Evolutionary conservation across 139 green algal genomes (phyloP).

Genomic region (Chlamydomonas schloesseri): DNA sequence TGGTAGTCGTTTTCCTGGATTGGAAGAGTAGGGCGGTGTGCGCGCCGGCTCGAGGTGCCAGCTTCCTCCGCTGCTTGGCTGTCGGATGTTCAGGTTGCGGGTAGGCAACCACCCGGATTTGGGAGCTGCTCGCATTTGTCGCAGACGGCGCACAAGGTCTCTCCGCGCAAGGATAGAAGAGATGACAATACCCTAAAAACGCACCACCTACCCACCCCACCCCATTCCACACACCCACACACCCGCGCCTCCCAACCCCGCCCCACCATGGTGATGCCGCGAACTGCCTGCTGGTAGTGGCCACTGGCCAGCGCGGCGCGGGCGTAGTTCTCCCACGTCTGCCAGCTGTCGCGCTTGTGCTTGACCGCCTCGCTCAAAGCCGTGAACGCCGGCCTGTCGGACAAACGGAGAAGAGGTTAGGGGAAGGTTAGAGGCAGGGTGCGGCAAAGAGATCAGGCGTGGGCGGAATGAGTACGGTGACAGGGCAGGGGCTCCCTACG

Average conservation of each 20-base stretch:
- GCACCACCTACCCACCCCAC: neutral
- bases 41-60: too few species aligned
- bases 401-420: too few species aligned
- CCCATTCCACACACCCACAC: neutral
- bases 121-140: too few species aligned
- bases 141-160: too few species aligned
- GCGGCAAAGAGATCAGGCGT: neutral
- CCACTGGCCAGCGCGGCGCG: constrained; percentile 60
- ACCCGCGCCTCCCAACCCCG: too few species aligned
- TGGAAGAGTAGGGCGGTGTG: neutral
- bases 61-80: too few species aligned
- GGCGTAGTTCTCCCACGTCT: constrained; percentile 94
- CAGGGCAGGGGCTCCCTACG: too few species aligned
- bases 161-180: too few species aligned
- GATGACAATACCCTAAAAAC: too few species aligned
- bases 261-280: constrained; percentile 62
- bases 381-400: constrained; percentile 54
- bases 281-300: constrained; percentile 50
- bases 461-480: too few species aligned
- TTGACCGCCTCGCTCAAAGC: constrained; percentile 75
- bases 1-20: too few species aligned
- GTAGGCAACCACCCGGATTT: too few species aligned
- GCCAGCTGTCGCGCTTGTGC: constrained; percentile 87
- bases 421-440: neutral
- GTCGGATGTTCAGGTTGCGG: neutral